Conservation (phyloP, 352 stramenopile genomes). For the Pythium dissimile region DNA sequence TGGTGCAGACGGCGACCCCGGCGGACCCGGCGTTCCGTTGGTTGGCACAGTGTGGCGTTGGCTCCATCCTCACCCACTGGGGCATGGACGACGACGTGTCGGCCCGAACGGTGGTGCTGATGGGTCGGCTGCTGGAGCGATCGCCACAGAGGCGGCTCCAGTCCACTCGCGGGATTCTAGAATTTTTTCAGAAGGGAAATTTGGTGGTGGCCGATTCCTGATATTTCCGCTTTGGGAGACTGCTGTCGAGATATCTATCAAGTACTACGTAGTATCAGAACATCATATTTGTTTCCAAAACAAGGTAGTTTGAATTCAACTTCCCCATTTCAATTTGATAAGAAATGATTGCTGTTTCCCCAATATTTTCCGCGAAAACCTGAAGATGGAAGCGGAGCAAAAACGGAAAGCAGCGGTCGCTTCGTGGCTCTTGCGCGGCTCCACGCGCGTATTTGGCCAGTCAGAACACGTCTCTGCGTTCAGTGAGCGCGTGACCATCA, state of each 20-base stretch:
- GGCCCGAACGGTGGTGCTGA: background rate
- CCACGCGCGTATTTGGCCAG: too few relatives aligned
- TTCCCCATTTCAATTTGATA: too few relatives aligned
- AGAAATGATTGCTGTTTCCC: too few relatives aligned
- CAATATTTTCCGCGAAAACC: too few relatives aligned
- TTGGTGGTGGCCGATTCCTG: background rate
- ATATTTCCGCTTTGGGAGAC: background rate
- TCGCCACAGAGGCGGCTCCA: background rate
- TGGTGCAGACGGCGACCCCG: conserved; percentile 32
- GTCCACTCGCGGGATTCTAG: background rate
- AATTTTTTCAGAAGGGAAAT: background rate
- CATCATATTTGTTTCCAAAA: background rate
- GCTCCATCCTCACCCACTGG: conserved; percentile 34
- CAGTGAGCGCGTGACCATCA: too few relatives aligned
- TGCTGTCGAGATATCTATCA: too few relatives aligned
- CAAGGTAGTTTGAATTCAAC: background rate
- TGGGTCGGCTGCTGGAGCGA: background rate
- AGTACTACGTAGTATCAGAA: too few relatives aligned
- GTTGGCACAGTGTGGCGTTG: conserved; percentile 26
- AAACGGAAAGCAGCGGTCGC: too few relatives aligned
- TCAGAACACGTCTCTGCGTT: too few relatives aligned
- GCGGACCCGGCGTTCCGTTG: conserved; percentile 31
- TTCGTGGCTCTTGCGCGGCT: too few relatives aligned
- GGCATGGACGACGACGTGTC: conserved; percentile 14
- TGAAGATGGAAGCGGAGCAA: too few relatives aligned